A percentile compares a stretch with the other conserved stretches of the same genome.
phyloP scores from a whole-genome alignment of 2,329 filamentous ascomycete genomes.

The Nemania bipapillata region DNA sequence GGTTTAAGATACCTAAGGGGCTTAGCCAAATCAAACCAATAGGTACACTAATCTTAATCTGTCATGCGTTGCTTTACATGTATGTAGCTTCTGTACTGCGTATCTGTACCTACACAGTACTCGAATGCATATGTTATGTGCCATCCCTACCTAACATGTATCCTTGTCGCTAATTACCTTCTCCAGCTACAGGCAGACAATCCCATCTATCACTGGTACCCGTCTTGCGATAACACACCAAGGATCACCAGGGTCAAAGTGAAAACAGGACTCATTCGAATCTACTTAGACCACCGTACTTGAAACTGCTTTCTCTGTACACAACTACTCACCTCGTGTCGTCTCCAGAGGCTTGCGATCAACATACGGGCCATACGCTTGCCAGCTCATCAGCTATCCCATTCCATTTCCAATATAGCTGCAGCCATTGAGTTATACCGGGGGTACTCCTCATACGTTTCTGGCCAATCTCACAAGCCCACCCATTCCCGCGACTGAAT shows the following conservation, averaged over 20 bases:
- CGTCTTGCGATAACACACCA: conserved; percentile 15
- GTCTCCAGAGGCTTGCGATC: conserved; percentile 9
- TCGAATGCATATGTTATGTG: too few relatives aligned
- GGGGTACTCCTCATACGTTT: conserved; percentile 20
- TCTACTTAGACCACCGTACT: not conserved
- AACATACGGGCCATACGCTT: conserved; percentile 23
- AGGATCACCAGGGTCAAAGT: conserved; percentile 28
- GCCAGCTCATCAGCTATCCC: conserved; percentile 31
- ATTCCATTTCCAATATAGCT: conserved; percentile 36
- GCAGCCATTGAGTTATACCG: conserved; percentile 42
- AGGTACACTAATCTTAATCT: too few relatives aligned
- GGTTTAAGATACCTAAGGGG: too few relatives aligned
- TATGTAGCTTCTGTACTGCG: too few relatives aligned
- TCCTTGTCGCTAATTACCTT: too few relatives aligned
- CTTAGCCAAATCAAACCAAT: too few relatives aligned
- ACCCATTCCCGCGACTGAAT: conserved; percentile 16
- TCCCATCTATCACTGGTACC: not conserved
- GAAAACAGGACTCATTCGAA: not conserved
- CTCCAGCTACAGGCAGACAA: too few relatives aligned
- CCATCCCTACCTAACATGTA: too few relatives aligned
- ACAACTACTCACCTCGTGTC: not conserved
- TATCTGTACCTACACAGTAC: too few relatives aligned
- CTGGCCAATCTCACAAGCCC: conserved; percentile 9
- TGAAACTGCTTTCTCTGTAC: not conserved
- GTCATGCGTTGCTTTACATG: too few relatives aligned